Evolutionary conservation across 352 stramenopile genomes (phyloP), one percentile per base, ranked within the genome.

Genomic region (Globisporangium yorkense): DNA sequence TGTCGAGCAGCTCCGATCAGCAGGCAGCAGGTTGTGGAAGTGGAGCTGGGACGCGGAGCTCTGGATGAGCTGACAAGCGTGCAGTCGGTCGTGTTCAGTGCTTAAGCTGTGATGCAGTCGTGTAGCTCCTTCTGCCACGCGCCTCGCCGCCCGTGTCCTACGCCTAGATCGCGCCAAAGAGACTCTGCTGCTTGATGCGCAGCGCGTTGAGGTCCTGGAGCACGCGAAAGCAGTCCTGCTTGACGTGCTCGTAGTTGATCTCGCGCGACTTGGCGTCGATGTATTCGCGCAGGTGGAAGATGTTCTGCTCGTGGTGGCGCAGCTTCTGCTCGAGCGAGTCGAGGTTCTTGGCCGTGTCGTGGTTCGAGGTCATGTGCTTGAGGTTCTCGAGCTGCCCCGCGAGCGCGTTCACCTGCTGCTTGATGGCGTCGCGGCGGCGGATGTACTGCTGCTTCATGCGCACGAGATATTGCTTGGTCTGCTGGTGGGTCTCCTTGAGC

Each of bases 221-320:
- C 24, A 78, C 73, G 54, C 83, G 80, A 54, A 92, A 70, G 57
- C 80, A 95, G 63, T 93, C 72, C 35, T 89, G 79, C 65, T 91
- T 92, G 41, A 96, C 65, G 54, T 78, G 75, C 29, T 97, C 81
- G 63, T 95, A 97, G 68, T 97, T 83, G 51, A 95, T 89, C 59
- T 96, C 88, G 54, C 87, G 74, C 53, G 79, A 78, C 65, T 97
- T 96, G 27, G 83, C 79, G 62, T 95, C 89, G 27, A 95, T 84
- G 57, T 80, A 96, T 51, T 97, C 91, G 62, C 81, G 83, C 27
- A 97, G 57, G 62, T 92, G 85, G 68, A 96, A 97, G 50, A 97
- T 97, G 48, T 91, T 96, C 65, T 97, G 89, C 65, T 96, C 87
- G 63, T 97, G 90, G 61, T 96, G 85, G 10, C 85, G 75, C 57